A percentile compares a stretch with the other conserved stretches of the same genome.
Evolutionary conservation across 139 green algal species (phyloP).

Genomic region (Tetraselmis striata): DNA sequence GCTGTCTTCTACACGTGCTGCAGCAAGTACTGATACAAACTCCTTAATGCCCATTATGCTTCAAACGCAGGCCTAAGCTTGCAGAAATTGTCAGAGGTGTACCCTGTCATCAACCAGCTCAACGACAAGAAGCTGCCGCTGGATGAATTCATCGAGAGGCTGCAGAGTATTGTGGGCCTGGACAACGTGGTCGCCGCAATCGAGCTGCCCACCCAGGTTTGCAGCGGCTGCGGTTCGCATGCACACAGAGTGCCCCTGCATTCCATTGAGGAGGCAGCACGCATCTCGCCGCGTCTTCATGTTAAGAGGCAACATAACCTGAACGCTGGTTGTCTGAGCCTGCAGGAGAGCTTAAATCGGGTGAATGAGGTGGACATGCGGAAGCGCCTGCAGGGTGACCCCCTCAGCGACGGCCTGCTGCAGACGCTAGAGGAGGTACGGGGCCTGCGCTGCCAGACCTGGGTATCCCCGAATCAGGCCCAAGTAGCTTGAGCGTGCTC

Average conservation of each 20-base stretch:
- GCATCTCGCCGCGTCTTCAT: no score
- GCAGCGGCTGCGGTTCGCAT: not conserved
- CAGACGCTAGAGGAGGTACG: not conserved
- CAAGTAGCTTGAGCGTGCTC: no score
- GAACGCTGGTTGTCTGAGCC: no score
- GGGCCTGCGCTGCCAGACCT: not conserved
- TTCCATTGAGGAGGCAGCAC: not conserved
- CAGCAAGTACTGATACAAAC: no score
- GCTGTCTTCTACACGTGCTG: no score
- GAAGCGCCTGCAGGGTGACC: not conserved
- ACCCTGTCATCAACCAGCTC: not conserved
- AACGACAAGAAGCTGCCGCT: not conserved
- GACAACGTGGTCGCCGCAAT: not conserved
- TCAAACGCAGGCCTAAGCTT: not conserved
- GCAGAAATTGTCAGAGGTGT: not conserved
- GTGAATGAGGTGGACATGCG: not conserved
- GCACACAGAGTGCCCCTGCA: not conserved
- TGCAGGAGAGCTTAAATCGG: no score
- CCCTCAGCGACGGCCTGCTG: not conserved
- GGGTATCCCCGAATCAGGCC: no score
- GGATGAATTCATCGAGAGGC: not conserved
- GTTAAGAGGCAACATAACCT: no score
- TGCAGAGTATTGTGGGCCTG: not conserved
- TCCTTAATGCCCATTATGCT: no score
- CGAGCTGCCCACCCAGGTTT: not conserved